Conservation (phyloP, 345 rosid genomes). For the Diplotaxis tenuifolia region DNA sequence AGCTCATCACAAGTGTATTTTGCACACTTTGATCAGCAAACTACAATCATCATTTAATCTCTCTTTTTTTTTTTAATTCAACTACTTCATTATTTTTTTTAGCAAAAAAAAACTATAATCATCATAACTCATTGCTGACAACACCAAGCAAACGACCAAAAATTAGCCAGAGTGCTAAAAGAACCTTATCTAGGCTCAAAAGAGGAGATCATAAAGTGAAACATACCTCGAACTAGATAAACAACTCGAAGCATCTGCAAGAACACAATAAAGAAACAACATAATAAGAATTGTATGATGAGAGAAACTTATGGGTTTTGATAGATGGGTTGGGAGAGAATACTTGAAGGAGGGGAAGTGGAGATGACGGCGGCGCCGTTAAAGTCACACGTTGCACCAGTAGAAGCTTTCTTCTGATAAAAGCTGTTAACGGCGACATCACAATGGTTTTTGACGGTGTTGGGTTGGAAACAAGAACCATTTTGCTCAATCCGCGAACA, state of each 20-base stretch:
- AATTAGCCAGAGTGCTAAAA: neutral
- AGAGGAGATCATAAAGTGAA: constrained; percentile 3
- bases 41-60: neutral
- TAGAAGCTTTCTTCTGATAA: constrained; percentile 31
- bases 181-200: neutral
- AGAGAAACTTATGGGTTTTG: neutral
- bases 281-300: neutral
- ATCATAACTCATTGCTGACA: neutral
- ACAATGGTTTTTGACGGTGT: constrained; percentile 50
- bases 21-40: neutral
- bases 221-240: constrained; percentile 35
- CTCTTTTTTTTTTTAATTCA: too few species aligned
- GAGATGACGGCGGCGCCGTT: constrained; percentile 30
- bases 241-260: constrained; percentile 37
- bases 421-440: constrained; percentile 40
- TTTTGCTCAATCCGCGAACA: constrained; percentile 53
- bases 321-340: neutral
- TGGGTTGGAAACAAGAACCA: constrained; percentile 78
- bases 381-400: constrained; percentile 38
- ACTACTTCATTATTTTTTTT: too few species aligned
- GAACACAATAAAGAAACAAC: neutral
- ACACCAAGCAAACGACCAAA: neutral
- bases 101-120: too few species aligned
- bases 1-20: neutral
- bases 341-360: constrained; percentile 32